A percentile compares a stretch with the other conserved stretches of the same genome.
phyloP scores from a whole-genome alignment of 2,329 filamentous ascomycete genomes.

The Ceratocystis smalleyi region DNA sequence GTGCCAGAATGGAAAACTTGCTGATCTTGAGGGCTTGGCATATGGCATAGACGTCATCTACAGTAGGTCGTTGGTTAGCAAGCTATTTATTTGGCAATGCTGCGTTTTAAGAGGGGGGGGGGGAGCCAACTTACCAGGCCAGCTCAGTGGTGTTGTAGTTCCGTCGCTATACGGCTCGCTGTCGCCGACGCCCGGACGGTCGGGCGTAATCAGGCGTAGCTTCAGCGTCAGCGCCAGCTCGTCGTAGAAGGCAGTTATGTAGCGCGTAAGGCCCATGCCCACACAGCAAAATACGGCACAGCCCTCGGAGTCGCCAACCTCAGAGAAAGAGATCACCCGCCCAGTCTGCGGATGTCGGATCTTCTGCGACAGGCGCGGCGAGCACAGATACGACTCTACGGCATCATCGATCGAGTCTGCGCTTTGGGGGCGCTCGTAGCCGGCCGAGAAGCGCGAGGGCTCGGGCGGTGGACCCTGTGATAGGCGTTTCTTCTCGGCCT shows the following conservation, averaged over 20 bases:
- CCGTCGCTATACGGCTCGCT: constrained; percentile 74
- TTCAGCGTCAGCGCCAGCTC: constrained; percentile 81
- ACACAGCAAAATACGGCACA: constrained; percentile 93
- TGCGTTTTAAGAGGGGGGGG: not conserved
- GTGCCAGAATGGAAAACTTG: constrained; percentile 89
- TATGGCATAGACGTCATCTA: constrained; percentile 76
- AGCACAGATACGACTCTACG: constrained; percentile 70
- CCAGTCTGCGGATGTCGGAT: constrained; percentile 75
- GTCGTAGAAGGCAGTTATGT: constrained; percentile 93
- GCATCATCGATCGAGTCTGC: constrained; percentile 79
- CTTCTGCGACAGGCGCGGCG: constrained; percentile 72
- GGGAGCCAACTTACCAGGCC: constrained; percentile 55
- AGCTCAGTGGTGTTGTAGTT: constrained; percentile 73
- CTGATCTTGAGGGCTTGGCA: constrained; percentile 84
- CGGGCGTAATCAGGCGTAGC: constrained; percentile 79
- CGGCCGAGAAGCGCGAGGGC: constrained; percentile 26
- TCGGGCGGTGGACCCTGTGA: constrained; percentile 20
- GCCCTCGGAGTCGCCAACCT: constrained; percentile 83
- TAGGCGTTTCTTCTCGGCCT: constrained; percentile 25
- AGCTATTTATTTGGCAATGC: not conserved
- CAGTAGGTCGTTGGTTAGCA: not conserved
- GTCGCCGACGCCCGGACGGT: constrained; percentile 84
- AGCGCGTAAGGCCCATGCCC: constrained; percentile 91
- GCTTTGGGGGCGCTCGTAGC: constrained; percentile 60
- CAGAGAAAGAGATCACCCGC: constrained; percentile 82